Base-by-base conservation (phyloP, 257 asterid species). In the Nicotiana undulata region DNA sequence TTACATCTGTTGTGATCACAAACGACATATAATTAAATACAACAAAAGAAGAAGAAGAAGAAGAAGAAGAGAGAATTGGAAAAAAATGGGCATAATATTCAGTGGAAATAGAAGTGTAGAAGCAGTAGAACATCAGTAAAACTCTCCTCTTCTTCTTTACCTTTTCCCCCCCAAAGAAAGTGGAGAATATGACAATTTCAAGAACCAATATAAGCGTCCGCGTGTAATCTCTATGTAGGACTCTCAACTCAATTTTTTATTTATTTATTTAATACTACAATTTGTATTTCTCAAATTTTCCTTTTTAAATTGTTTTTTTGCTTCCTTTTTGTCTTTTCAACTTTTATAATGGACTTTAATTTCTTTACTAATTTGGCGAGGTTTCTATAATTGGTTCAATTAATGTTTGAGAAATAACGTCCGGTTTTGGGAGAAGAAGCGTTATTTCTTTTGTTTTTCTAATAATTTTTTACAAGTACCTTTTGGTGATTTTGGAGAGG, bases 11-110 rank as follows among this genome's bases (percentile, higher is more conserved):
- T 53, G 31, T 77, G 65, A 10, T 77, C 64, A 60, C 63, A 81
- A 75, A 82, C 51, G 37, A 65, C 85, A 84, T 78, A 77, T 70
- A 63, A 82, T 79, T 9, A 9, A 5, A 65, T 3, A 40, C 15
- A 29, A 18, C 49, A 31, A 44, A 80, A n/a, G 63, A 20, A 6
- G 17, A 16, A 17, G 9, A 10, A 6, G 29, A 24, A n/a, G 31
- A 28, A 80, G 26, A 22, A 3, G 15, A 3, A 29, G 11, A 72
- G 6, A 15, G 13, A 55, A 46, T 29, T n/a, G 40, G 6, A 32
- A 59, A 37, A 81, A 12, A 1, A 17, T 65, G 49, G 12, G 49
- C 49, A 40, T 40, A 40, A 40, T 40, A 40, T 9, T 44, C 20
- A 63, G 8, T 52, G 15, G 15, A n/a, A 22, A 55, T 17, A 72